Evolutionary conservation across 1,284 basidiomycete species (phyloP), one percentile per base, ranked within the genome.

Genomic region (Rhodotorula sp.): DNA sequence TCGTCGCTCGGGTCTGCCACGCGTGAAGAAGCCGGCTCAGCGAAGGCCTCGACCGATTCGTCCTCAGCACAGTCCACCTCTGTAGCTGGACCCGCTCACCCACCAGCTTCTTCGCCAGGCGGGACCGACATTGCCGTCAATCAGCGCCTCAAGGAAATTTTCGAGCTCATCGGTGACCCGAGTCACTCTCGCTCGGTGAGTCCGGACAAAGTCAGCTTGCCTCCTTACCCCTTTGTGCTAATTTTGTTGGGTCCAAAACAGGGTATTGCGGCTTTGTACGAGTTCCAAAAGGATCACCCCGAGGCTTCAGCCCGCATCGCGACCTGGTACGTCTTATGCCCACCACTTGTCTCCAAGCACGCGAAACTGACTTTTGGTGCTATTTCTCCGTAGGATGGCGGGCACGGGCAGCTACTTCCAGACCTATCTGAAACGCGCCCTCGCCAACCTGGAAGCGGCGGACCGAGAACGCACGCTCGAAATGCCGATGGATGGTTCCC

Each of bases 251-350:
- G 8, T 21, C 54, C 49, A 65, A 82, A 10, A 2, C 54, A 64
- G 63, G 93, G 93, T 7, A 95, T 99, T 70, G 94, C 92, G n/a
- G 93, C 95, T 77, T 84, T 99, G 56, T 93, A 98, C 80, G 90
- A 94, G 59, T 98, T 95, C 84, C 84, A 97, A 78, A 96, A 96
- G 82, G 88, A 89, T 46, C 89, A 97, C 79, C 96, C 95, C 0
- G 90, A 93, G 76, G 94, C 95, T 80, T 87, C 89, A 78, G 84
- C 87, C 7, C 89, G 90, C 69, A 92, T 97, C 23, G 91, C 65
- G 12, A 68, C 63, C 15, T 76, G 74, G 74, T 75, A 14, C 20
- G 66, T 43, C 29, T 5, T 4, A 39, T 46, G 23, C 5, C 23
- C 3, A 21, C 10, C 57, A 26, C 47, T 31, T 23, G 6, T 31